A percentile compares a stretch with the other conserved stretches of the same genome.
Evolutionary conservation across 2,329 filamentous ascomycete genomes (phyloP).

Genomic region (Botrytis tulipae): DNA sequence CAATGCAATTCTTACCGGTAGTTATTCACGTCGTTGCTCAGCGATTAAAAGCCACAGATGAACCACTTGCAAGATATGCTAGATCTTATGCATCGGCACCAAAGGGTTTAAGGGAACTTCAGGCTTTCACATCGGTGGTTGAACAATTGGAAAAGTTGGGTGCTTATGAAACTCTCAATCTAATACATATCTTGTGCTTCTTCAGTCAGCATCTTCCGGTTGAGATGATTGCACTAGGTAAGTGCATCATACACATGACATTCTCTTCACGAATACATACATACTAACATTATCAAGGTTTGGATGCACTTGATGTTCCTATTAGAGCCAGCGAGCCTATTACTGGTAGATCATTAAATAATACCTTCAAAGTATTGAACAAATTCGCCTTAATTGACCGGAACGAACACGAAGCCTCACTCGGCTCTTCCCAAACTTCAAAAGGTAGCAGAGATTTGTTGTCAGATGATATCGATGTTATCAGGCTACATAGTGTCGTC

Average conservation of each 20-base stretch:
- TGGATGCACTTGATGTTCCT: constrained; percentile 48
- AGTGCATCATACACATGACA: constrained; percentile 21
- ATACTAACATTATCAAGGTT: constrained; percentile 38
- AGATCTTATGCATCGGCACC: constrained; percentile 55
- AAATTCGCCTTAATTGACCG: constrained; percentile 53
- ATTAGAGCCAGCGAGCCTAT: constrained; percentile 45
- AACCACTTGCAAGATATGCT: constrained; percentile 61
- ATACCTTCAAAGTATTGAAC: constrained; percentile 51
- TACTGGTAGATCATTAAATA: constrained; percentile 41
- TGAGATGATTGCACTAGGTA: constrained; percentile 60
- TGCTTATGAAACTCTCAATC: constrained; percentile 56
- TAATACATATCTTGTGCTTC: constrained; percentile 64
- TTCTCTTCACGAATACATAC: not conserved
- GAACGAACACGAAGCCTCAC: constrained; percentile 43
- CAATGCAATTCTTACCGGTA: constrained; percentile 63
- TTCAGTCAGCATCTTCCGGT: constrained; percentile 65
- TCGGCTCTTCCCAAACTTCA: constrained; percentile 29
- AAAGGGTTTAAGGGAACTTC: constrained; percentile 48
- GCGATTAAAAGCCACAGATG: constrained; percentile 58
- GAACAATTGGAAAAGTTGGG: constrained; percentile 50
- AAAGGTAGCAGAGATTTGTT: constrained; percentile 45
- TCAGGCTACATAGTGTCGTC: constrained; percentile 52
- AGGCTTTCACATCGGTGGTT: constrained; percentile 48
- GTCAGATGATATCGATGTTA: constrained; percentile 49
- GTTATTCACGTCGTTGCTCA: constrained; percentile 67